Evolutionary conservation across 257 asterid genomes (phyloP).

Genomic region (Fraxinus excelsior): DNA sequence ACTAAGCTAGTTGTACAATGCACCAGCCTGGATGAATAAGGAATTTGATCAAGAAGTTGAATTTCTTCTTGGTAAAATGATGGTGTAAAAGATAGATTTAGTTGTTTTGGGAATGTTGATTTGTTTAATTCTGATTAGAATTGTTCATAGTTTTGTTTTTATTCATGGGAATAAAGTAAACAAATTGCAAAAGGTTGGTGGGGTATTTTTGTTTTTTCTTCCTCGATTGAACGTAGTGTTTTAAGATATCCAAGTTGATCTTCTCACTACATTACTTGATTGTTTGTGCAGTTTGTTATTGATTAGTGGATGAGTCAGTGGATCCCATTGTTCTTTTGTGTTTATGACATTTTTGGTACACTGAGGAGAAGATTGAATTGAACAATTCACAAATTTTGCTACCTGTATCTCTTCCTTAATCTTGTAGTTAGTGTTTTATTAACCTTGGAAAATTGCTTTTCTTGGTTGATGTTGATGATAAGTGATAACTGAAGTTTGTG

Average conservation of each 20-base stretch:
- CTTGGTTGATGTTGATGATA: no score
- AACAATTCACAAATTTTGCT: neutral
- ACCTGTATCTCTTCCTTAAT: neutral
- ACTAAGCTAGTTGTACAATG: neutral
- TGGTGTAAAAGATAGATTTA: constrained; percentile 17
- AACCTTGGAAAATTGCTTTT: neutral
- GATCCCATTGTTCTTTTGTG: neutral
- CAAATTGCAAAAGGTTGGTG: constrained; percentile 20
- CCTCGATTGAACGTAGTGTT: constrained; percentile 11
- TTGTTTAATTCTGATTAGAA: constrained; percentile 15
- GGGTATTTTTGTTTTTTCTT: neutral
- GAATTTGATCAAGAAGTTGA: constrained; percentile 17
- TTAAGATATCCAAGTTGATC: constrained; percentile 26
- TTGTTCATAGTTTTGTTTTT: constrained; percentile 31
- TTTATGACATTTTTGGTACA: neutral
- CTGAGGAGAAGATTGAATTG: neutral
- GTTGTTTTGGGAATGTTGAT: constrained; percentile 24
- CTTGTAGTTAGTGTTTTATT: neutral
- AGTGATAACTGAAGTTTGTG: neutral
- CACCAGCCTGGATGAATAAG: constrained; percentile 25
- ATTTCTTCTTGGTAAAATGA: constrained; percentile 2
- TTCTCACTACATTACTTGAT: constrained; percentile 9
- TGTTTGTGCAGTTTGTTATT: constrained; percentile 3
- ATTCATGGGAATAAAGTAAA: constrained; percentile 27
- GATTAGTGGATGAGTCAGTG: no score